Evolutionary conservation across 2,329 filamentous ascomycete genomes (phyloP), one percentile per base, ranked within the genome.

Genomic region (Colletotrichum falcatum): DNA sequence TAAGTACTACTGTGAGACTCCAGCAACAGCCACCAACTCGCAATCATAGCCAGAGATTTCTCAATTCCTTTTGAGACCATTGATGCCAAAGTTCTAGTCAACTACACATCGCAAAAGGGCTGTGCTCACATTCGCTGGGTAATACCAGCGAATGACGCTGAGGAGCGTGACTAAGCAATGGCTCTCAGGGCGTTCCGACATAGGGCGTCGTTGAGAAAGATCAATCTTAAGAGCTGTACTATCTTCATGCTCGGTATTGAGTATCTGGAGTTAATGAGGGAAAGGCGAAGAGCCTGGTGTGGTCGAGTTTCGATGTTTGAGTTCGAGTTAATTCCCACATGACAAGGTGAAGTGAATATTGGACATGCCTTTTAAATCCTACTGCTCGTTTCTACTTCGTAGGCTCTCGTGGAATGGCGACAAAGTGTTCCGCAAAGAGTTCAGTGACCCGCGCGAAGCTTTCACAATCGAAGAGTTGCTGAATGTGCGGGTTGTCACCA

Each of bases 81-180:
- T 42, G 81, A 84, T 67, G 75, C 80, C 6, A 71, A 70, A 18
- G 71, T 78, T 0, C 77, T 81, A 66, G 83, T 86, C 75, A 83
- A 89, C 79, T 89, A 84, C 75, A 85, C 87, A 18, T 89, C 87
- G 37, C 86, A 87, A 61, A 89, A 86, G 87, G 87, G 83, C 44
- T 87, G 87, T 14, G 87, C 87, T 2, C 86, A 89, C 74, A 86
- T 88, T 73, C 82, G 86, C 49, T 86, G 83, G 74, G 82, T 82
- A 46, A 75, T 74, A 11, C 65, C 77, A 11, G 72, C 76, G 7
- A 75, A 78, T 42, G 75, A 76, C 16, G 59, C 73, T 6, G 78
- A 79, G 48, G 76, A 76, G 61, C 78, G 81, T 39, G 85, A 87
- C 70, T 84, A 86, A 72, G 76, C 65, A 46, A 79, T 85, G 74